phyloP scores from a whole-genome alignment of 768 basidiomycete genomes.

The Erythrobasidium yunnanense region DNA sequence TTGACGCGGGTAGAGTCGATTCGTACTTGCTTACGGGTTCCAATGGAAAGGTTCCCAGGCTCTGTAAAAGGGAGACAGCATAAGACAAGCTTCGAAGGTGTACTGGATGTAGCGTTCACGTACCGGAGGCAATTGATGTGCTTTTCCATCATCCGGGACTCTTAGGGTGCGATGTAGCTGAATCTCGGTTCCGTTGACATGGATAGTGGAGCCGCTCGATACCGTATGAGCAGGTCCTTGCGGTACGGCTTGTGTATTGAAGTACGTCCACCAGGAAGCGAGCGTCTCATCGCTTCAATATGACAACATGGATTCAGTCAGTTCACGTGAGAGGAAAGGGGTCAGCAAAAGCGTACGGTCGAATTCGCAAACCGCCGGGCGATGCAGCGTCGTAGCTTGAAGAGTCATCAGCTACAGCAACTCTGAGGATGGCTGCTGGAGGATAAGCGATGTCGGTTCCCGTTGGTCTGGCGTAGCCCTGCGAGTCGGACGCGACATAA shows the following conservation, averaged over 20 bases:
- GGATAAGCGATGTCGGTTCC: too few relatives aligned
- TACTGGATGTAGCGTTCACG: too few relatives aligned
- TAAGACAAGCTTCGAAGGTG: too few relatives aligned
- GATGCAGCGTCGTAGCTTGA: too few relatives aligned
- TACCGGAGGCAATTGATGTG: neutral
- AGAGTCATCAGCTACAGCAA: too few relatives aligned
- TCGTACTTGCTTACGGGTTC: neutral
- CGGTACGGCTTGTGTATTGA: neutral
- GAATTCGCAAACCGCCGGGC: too few relatives aligned
- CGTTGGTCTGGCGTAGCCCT: too few relatives aligned
- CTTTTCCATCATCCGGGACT: constrained; percentile 4
- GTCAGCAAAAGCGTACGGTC: too few relatives aligned
- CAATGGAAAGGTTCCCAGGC: neutral
- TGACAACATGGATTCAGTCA: too few relatives aligned
- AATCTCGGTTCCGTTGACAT: neutral
- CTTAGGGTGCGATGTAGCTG: neutral
- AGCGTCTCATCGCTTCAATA: neutral
- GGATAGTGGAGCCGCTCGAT: neutral
- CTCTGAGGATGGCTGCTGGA: too few relatives aligned
- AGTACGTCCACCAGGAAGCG: neutral
- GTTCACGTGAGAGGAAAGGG: too few relatives aligned
- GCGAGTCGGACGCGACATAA: too few relatives aligned
- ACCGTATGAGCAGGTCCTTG: neutral
- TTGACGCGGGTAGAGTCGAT: neutral
- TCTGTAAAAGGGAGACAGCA: neutral